phyloP scores from a whole-genome alignment of 2,329 filamentous ascomycete species.

The Trichoderma simmonsii region DNA sequence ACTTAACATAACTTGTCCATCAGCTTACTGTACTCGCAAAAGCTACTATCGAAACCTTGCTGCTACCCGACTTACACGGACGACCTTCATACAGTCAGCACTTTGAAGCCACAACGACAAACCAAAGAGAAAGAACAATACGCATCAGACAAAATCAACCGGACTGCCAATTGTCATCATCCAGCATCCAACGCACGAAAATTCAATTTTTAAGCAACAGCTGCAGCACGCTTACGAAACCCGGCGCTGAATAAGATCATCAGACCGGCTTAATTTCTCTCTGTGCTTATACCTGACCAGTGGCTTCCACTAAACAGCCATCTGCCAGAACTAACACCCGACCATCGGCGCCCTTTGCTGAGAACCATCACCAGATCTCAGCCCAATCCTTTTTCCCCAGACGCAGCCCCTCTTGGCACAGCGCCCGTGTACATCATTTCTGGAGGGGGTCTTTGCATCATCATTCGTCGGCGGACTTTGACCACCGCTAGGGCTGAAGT shows the following conservation, averaged over 20 bases:
- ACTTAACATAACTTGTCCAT: not conserved
- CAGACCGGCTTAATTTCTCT: not conserved
- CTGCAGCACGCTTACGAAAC: not conserved
- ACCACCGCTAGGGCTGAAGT: slow-evolving; percentile 2
- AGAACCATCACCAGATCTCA: slow-evolving; percentile 7
- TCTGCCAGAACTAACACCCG: not conserved
- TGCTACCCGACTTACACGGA: not conserved
- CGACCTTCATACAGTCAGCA: not conserved
- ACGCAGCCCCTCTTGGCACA: slow-evolving; percentile 8
- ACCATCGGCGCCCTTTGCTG: not conserved
- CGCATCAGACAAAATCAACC: not conserved
- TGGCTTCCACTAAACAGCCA: not conserved
- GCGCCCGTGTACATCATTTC: not conserved
- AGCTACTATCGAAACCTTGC: slow-evolving; percentile 9
- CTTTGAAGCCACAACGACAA: not conserved
- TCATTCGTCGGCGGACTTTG: not conserved
- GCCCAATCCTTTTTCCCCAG: not conserved
- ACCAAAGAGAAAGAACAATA: not conserved
- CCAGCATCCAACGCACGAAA: not conserved
- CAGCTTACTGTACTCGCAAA: slow-evolving; percentile 12
- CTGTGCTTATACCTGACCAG: not conserved
- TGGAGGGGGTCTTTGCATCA: not conserved
- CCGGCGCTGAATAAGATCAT: not conserved
- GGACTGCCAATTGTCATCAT: not conserved
- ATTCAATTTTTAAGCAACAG: not conserved